phyloP scores from a whole-genome alignment of 805 yeast genomes.

The Candida chauliodis region DNA sequence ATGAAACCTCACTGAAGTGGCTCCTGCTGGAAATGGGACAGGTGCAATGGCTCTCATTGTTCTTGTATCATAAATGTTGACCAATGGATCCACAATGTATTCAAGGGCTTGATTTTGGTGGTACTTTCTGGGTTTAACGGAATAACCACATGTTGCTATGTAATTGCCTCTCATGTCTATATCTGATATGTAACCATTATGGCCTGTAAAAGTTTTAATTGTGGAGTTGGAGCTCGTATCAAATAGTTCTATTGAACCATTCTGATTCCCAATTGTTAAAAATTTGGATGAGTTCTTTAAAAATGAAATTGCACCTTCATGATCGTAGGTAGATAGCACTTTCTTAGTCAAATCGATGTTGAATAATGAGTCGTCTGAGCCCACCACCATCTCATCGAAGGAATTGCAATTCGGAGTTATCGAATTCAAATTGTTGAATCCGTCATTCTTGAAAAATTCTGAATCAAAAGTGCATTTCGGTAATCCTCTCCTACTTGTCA shows the following conservation, averaged over 20 bases:
- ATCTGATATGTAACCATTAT: conserved; percentile 58
- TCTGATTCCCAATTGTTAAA: conserved; percentile 53
- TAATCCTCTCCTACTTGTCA: conserved; percentile 34
- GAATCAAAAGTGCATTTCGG: conserved; percentile 16
- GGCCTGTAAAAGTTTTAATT: conserved; percentile 54
- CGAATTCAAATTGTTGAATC: conserved; percentile 23
- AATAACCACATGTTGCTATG: conserved; percentile 78
- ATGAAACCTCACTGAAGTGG: conserved; percentile 77
- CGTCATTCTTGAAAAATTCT: conserved; percentile 13
- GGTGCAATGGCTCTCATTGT: conserved; percentile 72
- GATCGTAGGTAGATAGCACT: conserved; percentile 25
- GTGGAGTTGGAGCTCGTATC: conserved; percentile 51
- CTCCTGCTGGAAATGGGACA: conserved; percentile 85
- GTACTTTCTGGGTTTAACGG: conserved; percentile 56
- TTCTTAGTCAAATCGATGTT: conserved; percentile 31
- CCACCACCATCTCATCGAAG: conserved; percentile 10
- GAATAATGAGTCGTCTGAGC: conserved; percentile 15
- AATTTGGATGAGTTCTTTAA: conserved; percentile 47
- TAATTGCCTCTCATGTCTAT: conserved; percentile 63
- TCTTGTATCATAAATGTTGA: conserved; percentile 76
- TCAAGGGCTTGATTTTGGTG: conserved; percentile 25
- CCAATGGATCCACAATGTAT: conserved; percentile 65
- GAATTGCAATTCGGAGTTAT: conserved; percentile 32
- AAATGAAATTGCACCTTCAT: conserved; percentile 42
- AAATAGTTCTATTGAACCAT: conserved; percentile 61